Base-by-base conservation (phyloP, 176 grass and related monocot genomes). In the Eleusine coracana region DNA sequence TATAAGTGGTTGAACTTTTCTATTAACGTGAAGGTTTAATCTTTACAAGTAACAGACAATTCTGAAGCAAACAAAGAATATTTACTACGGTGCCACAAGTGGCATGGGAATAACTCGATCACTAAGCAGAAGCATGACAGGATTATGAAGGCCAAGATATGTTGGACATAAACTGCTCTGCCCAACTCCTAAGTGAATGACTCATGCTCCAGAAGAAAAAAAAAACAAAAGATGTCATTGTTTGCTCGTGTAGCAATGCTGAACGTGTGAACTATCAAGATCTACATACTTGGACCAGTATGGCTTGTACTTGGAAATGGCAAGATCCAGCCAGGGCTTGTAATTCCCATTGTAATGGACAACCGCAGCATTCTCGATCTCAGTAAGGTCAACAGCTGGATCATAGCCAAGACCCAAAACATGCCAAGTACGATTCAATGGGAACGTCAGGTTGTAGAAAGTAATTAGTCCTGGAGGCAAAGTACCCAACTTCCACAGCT, bases 301-400 rank as follows among this genome's bases (percentile, higher is more conserved):
- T n/a, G 82, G 6, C 74, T 89, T 93, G 85, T 99, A 99, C 87
- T 95, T 96, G 17, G 85, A 86, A 80, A 99, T 85, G 21, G 96
- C 96, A 93, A 99, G 93, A 86, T 99, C 91, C 28, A 99, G 77
- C 96, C 96, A 99, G 16, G 96, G 93, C 80, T 96, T 99, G 87
- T 99, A 96, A 52, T 99, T 99, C 68, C 96, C 96, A 1, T 99
- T 99, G 59, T 99, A 99, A 76, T 99, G 96, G 85, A 95, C 80
- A 39, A 99, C 91, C 0, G 89, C 91, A 48, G 92, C 93, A 81
- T 77, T 92, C 7, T 99, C 93, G 10, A 96, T 99, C 36, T 88
- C 87, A 52, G 79, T 73, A 82, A 81, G 42, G 59, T 93, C 83
- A 82, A 96, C 89, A 64, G 96, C 87, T 37, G 96, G 96, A 92